Percentiles rank a stretch among this genome's conserved stretches.
phyloP scores from a whole-genome alignment of 1,284 basidiomycete genomes.

The Apiotrichum veenhuisii region DNA sequence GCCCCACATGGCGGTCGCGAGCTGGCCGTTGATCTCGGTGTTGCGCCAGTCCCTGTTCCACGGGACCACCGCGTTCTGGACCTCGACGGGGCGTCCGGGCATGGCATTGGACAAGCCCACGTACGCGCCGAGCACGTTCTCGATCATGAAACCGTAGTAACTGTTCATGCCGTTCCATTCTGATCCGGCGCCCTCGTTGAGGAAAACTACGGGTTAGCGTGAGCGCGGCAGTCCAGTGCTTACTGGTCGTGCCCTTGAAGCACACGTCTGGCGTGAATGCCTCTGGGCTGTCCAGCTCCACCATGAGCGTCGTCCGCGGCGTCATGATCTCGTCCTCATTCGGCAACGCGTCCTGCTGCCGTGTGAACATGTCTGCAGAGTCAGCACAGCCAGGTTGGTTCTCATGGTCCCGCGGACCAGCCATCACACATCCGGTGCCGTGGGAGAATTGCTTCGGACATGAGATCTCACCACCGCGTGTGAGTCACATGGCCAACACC shows the following conservation, averaged over 20 bases:
- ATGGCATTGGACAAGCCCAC: conserved; percentile 1
- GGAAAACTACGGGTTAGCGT: conserved; percentile 15
- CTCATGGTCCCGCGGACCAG: too few relatives aligned
- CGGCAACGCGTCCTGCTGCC: conserved; percentile 3
- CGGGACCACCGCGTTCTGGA: conserved; percentile 22
- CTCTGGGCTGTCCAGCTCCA: neutral
- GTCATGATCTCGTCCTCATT: conserved; percentile 15
- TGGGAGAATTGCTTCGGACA: too few relatives aligned
- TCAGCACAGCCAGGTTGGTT: too few relatives aligned
- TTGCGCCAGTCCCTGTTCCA: conserved; percentile 23
- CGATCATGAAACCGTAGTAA: conserved; percentile 28
- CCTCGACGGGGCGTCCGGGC: conserved; percentile 1
- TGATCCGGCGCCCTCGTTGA: conserved; percentile 23
- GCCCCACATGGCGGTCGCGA: conserved; percentile 21
- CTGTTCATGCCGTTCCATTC: conserved; percentile 17
- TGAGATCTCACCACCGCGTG: too few relatives aligned
- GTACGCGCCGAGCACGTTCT: conserved; percentile 17
- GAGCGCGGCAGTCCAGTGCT: neutral
- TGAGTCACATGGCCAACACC: too few relatives aligned
- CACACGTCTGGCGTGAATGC: neutral
- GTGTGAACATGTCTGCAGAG: conserved; percentile 8
- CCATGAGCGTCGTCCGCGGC: conserved; percentile 3
- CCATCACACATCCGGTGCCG: too few relatives aligned
- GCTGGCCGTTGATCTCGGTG: conserved; percentile 13
- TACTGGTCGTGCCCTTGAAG: conserved; percentile 1